Percentiles rank a stretch among this genome's conserved stretches.
Conservation (phyloP, 2,329 filamentous ascomycete genomes). For the Endoconidiophora laricicola region DNA sequence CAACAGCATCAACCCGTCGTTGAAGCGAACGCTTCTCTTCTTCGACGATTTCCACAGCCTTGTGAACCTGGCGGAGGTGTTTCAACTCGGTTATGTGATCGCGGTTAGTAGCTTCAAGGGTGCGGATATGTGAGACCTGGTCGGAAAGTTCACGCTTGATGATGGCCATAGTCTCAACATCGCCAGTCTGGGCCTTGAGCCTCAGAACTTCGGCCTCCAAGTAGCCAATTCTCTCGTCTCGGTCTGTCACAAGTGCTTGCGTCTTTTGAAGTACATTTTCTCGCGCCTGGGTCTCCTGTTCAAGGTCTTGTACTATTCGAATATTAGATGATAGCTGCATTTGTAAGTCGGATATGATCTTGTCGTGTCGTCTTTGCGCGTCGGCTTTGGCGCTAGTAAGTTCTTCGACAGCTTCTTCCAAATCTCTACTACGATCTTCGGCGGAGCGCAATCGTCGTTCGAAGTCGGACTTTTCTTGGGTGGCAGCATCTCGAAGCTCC, state of each 20-base stretch:
- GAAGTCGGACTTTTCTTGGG: conserved; percentile 44
- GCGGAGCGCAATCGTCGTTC: conserved; percentile 54
- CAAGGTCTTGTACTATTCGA: conserved; percentile 37
- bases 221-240: conserved; percentile 52
- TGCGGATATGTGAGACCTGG: conserved; percentile 80
- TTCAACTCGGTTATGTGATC: conserved; percentile 68
- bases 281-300: conserved; percentile 38
- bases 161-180: conserved; percentile 68
- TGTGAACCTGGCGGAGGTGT: conserved; percentile 63
- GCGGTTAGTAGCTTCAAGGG: conserved; percentile 62
- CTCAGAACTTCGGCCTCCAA: conserved; percentile 72
- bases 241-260: conserved; percentile 51
- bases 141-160: conserved; percentile 80
- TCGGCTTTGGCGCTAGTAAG: conserved; percentile 46
- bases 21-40: conserved; percentile 83
- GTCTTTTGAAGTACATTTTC: conserved; percentile 39
- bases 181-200: conserved; percentile 72
- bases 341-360: conserved; percentile 37
- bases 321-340: conserved; percentile 31
- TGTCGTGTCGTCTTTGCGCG: conserved; percentile 44
- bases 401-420: conserved; percentile 74
- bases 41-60: conserved; percentile 83
- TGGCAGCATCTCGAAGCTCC: conserved; percentile 31
- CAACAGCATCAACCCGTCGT: conserved; percentile 58
- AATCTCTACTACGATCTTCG: conserved; percentile 52